A percentile compares a stretch with the other conserved stretches of the same genome.
phyloP scores from a whole-genome alignment of 2,329 filamentous ascomycete species.

The Talaromyces rugulosus region DNA sequence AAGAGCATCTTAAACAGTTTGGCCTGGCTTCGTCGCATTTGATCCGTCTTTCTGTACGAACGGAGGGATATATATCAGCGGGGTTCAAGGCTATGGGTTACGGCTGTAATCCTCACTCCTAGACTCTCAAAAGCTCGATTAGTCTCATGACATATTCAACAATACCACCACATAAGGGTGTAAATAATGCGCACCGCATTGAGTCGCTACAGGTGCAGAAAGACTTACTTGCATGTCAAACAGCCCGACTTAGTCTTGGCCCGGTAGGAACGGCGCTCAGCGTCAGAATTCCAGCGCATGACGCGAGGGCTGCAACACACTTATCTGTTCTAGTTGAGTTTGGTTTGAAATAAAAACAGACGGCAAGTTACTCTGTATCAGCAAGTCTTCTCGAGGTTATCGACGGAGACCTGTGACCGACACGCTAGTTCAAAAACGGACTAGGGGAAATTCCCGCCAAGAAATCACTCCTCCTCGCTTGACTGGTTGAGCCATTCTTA shows the following conservation, averaged over 20 bases:
- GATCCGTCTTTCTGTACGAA: conserved; percentile 20
- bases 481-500: no score
- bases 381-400: not conserved
- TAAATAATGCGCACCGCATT: not conserved
- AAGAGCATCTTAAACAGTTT: conserved; percentile 24
- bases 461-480: not conserved
- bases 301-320: not conserved
- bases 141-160: not conserved
- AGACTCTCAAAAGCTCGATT: not conserved
- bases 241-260: conserved; percentile 10
- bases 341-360: not conserved
- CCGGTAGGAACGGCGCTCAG: not conserved
- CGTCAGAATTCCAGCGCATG: not conserved
- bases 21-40: conserved; percentile 32
- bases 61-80: not conserved
- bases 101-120: not conserved
- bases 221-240: conserved; percentile 11
- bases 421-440: not conserved
- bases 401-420: no score
- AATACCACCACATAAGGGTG: not conserved
- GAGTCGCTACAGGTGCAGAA: not conserved
- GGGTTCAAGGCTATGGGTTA: not conserved
- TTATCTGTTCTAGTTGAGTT: not conserved
- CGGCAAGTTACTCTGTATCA: not conserved
- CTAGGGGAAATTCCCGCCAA: not conserved